Percentiles rank a stretch among this genome's conserved stretches.
These are phyloP conservation scores for Leishmania amazonensis DNA, from an alignment of 208 protist genomes.

Conservation along the genomic window DNA sequence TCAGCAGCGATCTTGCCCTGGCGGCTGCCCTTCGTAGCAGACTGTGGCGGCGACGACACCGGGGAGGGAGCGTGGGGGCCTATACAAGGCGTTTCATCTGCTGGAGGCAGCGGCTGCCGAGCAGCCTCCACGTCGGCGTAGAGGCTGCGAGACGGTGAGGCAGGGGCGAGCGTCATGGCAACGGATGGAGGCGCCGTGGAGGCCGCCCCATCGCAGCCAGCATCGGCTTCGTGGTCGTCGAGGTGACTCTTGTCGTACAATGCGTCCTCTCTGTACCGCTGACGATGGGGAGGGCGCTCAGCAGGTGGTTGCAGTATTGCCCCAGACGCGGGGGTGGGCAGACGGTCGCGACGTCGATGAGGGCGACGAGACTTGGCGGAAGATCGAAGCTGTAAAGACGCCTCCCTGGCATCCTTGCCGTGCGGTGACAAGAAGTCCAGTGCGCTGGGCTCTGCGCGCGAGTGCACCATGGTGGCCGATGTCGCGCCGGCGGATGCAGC, in stretches of 20 bases:
- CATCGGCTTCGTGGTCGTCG: not conserved
- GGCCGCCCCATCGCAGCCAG: not conserved
- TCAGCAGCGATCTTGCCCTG: not conserved
- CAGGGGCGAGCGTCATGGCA: not conserved
- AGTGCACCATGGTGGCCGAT: not conserved
- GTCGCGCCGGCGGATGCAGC: not conserved
- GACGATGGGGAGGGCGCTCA: not conserved
- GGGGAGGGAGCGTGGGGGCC: not conserved
- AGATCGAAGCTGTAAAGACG: not conserved
- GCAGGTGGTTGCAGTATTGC: not conserved
- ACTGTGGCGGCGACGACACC: not conserved
- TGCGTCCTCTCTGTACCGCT: not conserved
- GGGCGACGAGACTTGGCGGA: conserved; percentile 4
- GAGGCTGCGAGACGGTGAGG: conserved; percentile 39
- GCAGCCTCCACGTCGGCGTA: conserved; percentile 40
- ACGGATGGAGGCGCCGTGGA: not conserved
- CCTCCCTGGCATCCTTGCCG: not conserved
- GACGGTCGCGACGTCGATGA: not conserved
- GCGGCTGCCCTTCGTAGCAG: not conserved
- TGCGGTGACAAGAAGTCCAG: conserved; percentile 63
- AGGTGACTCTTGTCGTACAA: not conserved
- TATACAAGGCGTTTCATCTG: not conserved
- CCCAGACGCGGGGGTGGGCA: not conserved
- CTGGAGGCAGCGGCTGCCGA: conserved; percentile 1
- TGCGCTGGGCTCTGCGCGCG: conserved; percentile 58